Evolutionary conservation across 2,329 filamentous ascomycete genomes (phyloP).

Genomic region (Penicillium sp.): DNA sequence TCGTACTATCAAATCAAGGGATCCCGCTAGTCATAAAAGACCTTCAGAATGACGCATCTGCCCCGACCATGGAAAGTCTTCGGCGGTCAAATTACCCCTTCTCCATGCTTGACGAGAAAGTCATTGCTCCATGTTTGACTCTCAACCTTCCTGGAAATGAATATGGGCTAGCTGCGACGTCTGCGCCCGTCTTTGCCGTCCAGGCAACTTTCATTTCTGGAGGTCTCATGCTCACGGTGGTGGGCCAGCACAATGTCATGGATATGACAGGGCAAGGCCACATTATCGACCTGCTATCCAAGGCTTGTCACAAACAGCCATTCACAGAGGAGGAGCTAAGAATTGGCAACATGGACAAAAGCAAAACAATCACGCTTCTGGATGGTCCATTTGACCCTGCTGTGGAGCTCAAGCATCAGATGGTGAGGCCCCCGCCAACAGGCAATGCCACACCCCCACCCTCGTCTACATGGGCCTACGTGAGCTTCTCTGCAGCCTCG

Average conservation of each 20-base stretch:
- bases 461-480: slow-evolving; percentile 13
- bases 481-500: slow-evolving; percentile 11
- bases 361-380: slow-evolving; percentile 43
- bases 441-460: not conserved
- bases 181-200: slow-evolving; percentile 47
- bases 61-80: slow-evolving; percentile 45
- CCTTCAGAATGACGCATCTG: slow-evolving; percentile 35
- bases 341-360: slow-evolving; percentile 46
- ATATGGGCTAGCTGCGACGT: slow-evolving; percentile 21
- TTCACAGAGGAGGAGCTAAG: slow-evolving; percentile 51
- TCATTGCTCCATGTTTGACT: slow-evolving; percentile 44
- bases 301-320: slow-evolving; percentile 47
- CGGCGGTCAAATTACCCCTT: slow-evolving; percentile 47
- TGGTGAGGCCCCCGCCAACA: slow-evolving; percentile 25
- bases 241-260: slow-evolving; percentile 52
- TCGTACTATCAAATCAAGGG: slow-evolving; percentile 31
- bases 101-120: slow-evolving; percentile 51
- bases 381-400: slow-evolving; percentile 38
- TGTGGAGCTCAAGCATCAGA: slow-evolving; percentile 40
- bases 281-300: slow-evolving; percentile 49
- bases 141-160: slow-evolving; percentile 34
- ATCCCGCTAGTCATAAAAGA: slow-evolving; percentile 50
- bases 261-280: slow-evolving; percentile 54
- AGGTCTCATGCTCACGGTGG: slow-evolving; percentile 54
- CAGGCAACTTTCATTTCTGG: slow-evolving; percentile 54